phyloP scores from a whole-genome alignment of 305 asterid species.

The Stenogyne calaminthoides region DNA sequence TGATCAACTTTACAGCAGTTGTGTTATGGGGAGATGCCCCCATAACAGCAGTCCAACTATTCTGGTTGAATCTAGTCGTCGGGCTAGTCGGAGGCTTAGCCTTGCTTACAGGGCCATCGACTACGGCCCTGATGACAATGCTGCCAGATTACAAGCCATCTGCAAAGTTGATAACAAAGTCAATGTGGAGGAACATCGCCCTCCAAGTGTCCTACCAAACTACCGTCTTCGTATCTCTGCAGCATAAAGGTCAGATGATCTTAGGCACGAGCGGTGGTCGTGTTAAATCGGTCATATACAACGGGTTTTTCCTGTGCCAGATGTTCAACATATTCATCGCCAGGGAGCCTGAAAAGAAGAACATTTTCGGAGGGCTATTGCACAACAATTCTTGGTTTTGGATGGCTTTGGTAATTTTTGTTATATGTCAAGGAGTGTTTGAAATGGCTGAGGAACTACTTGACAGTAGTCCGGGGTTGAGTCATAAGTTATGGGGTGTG shows the following conservation, averaged over 20 bases:
- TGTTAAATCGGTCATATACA: slow-evolving; percentile 28
- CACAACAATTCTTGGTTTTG: slow-evolving; percentile 32
- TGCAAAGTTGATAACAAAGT: slow-evolving; percentile 25
- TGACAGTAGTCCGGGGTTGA: slow-evolving; percentile 20
- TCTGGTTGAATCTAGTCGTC: slow-evolving; percentile 41
- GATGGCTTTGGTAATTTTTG: slow-evolving; percentile 27
- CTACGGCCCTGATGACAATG: not conserved
- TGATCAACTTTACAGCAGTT: slow-evolving; percentile 33
- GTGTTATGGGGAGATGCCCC: slow-evolving; percentile 32
- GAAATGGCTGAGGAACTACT: not conserved
- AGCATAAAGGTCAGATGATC: slow-evolving; percentile 27
- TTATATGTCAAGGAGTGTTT: slow-evolving; percentile 25
- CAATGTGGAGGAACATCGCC: slow-evolving; percentile 26
- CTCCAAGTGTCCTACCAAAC: slow-evolving; percentile 41
- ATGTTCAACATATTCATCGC: slow-evolving; percentile 37
- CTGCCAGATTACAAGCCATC: not conserved
- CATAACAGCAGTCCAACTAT: slow-evolving; percentile 31
- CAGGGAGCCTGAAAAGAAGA: slow-evolving; percentile 20
- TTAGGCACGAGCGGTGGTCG: slow-evolving; percentile 19
- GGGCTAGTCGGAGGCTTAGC: slow-evolving; percentile 38
- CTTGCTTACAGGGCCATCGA: slow-evolving; percentile 28
- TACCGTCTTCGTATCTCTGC: slow-evolving; percentile 29
- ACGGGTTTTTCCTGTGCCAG: slow-evolving; percentile 39
- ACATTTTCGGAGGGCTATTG: slow-evolving; percentile 32
- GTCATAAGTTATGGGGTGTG: slow-evolving; percentile 32